Evolutionary conservation across 2,329 filamentous ascomycete species (phyloP).

Genomic region (Graphiopsis chlorocephala): DNA sequence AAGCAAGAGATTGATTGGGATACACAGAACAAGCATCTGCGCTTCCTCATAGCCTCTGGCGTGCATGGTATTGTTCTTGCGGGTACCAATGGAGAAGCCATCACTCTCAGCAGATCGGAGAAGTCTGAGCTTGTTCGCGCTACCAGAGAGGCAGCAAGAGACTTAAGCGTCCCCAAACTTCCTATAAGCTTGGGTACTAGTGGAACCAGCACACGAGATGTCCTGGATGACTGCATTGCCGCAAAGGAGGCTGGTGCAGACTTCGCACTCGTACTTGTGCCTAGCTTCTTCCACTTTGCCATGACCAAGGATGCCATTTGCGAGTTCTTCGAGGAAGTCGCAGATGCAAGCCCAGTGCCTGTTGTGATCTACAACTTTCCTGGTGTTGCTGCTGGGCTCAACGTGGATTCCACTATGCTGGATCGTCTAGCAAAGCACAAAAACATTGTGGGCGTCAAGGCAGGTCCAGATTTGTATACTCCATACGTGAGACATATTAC

Average conservation of each 20-base stretch:
- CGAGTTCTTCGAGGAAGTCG: conserved; percentile 38
- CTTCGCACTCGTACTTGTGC: conserved; percentile 39
- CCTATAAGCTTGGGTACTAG: conserved; percentile 44
- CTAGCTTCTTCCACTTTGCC: conserved; percentile 42
- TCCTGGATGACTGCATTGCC: conserved; percentile 39
- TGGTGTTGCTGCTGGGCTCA: conserved; percentile 42
- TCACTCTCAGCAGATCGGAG: conserved; percentile 40
- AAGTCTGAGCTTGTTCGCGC: conserved; percentile 40
- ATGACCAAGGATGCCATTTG: conserved; percentile 38
- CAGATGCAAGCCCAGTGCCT: conserved; percentile 40
- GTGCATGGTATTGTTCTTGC: conserved; percentile 50
- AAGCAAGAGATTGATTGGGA: conserved; percentile 57
- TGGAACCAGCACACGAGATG: conserved; percentile 39
- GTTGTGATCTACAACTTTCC: conserved; percentile 51
- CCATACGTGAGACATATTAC: neutral
- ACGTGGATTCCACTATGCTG: conserved; percentile 44
- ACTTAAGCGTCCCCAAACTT: conserved; percentile 34
- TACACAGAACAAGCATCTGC: conserved; percentile 52
- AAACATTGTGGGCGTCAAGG: conserved; percentile 39
- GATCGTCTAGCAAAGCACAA: conserved; percentile 35
- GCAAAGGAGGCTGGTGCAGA: conserved; percentile 40
- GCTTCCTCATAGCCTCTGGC: conserved; percentile 54
- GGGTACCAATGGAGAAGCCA: conserved; percentile 48
- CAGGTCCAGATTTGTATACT: neutral
- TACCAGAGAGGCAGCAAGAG: conserved; percentile 38